Evolutionary conservation across 2,329 filamentous ascomycete species (phyloP).

Genomic region (Alternaria sp.): DNA sequence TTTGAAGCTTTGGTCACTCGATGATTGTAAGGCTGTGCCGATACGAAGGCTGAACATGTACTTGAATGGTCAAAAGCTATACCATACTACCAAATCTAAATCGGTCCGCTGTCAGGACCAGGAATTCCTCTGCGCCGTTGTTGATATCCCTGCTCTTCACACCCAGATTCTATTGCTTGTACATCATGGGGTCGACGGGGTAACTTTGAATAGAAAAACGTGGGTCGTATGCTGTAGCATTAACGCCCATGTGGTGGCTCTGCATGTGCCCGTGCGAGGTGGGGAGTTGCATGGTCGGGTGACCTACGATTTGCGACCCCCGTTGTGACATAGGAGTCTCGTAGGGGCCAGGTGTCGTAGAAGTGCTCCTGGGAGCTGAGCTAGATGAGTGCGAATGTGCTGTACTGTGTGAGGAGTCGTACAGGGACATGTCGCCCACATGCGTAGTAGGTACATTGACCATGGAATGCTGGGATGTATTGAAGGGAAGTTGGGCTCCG

Average conservation of each 20-base stretch:
- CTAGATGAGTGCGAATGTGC: slow-evolving; percentile 46
- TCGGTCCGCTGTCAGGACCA: slow-evolving; percentile 2
- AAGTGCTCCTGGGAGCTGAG: slow-evolving; percentile 42
- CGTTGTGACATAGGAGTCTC: slow-evolving; percentile 39
- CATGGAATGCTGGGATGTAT: slow-evolving; percentile 42
- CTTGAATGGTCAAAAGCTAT: slow-evolving; percentile 21
- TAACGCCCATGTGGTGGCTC: slow-evolving; percentile 42
- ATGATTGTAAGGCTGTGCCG: slow-evolving; percentile 9
- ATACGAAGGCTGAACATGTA: slow-evolving; percentile 8
- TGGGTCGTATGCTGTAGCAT: slow-evolving; percentile 42
- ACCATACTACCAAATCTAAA: slow-evolving; percentile 19
- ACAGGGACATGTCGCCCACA: slow-evolving; percentile 47
- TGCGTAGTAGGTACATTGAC: slow-evolving; percentile 42
- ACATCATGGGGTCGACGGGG: slow-evolving; percentile 49
- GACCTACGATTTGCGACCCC: slow-evolving; percentile 35
- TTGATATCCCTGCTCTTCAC: slow-evolving; percentile 8
- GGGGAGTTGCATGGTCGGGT: slow-evolving; percentile 34
- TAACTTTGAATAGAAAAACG: slow-evolving; percentile 44
- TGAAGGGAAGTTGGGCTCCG: slow-evolving; percentile 46
- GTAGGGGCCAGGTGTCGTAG: slow-evolving; percentile 47
- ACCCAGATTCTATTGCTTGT: slow-evolving; percentile 32
- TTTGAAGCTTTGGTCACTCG: slow-evolving; percentile 13
- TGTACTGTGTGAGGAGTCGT: slow-evolving; percentile 43
- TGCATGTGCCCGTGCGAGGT: slow-evolving; percentile 41
- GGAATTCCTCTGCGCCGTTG: slow-evolving; percentile 4